Evolutionary conservation across 257 asterid genomes (phyloP).

Genomic region (Leonotis leonurus): DNA sequence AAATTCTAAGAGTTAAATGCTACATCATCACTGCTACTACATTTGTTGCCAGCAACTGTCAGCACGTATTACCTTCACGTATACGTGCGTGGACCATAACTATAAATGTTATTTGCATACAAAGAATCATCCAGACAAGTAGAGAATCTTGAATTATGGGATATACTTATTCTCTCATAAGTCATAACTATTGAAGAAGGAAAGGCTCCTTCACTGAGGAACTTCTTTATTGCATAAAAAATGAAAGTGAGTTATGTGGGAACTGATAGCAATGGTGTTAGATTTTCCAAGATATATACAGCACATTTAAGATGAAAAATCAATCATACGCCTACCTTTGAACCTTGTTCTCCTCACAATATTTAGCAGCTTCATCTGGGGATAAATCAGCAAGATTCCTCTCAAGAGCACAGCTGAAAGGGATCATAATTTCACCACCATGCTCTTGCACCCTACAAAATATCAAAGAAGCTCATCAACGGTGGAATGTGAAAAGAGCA

Average conservation of each 20-base stretch:
- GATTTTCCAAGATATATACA: not conserved
- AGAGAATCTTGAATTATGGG: not conserved
- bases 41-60: not conserved
- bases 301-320: not conserved
- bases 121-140: not conserved
- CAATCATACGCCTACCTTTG: conserved; percentile 56
- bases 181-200: not conserved
- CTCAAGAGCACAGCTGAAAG: conserved; percentile 90
- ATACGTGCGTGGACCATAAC: not conserved
- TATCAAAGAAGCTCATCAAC: conserved; percentile 13
- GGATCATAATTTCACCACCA: conserved; percentile 87
- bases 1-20: not conserved
- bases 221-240: not conserved
- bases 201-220: not conserved
- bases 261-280: not conserved
- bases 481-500: not conserved
- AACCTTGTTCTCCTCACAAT: conserved; percentile 92
- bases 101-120: not conserved
- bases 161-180: not conserved
- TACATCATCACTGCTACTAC: not conserved
- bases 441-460: conserved; percentile 95
- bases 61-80: not conserved
- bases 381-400: conserved; percentile 80
- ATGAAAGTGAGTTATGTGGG: not conserved
- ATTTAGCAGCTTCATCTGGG: conserved; percentile 82